Evolutionary conservation across 306 rosid genomes (phyloP), one percentile per base, ranked within the genome.

Genomic region (Prunus mongolica): DNA sequence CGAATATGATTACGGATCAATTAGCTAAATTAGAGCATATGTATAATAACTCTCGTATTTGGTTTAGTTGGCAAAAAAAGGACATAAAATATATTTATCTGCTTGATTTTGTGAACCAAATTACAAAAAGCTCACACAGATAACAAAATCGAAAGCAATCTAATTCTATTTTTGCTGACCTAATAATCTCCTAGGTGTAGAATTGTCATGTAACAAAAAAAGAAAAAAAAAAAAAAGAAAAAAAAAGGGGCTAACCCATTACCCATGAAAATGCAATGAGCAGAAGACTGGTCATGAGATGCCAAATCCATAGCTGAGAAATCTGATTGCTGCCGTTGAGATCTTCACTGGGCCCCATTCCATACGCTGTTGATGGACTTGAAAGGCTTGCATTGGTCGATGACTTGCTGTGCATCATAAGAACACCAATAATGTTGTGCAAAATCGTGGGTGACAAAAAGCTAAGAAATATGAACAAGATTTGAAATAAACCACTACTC

Each of bases 321-420:
- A 56, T 50, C 50, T n/a, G 78, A 55, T 30, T 60, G 87, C 87
- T 78, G 27, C 91, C 84, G 45, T 83, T 92, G 12, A 87, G 45
- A 74, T 86, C 82, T 69, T 84, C 85, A 46, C 88, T 85, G 4
- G 97, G 84, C 38, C 85, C 89, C 49, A 84, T 28, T 68, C 96
- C 97, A 65, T 57, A 71, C 14, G 88, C 69, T 6, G 89, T 19
- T 1, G 91, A 32, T 18, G 89, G 77, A 74, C 87, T 90, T 25
- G 87, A 24, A 38, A 83, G 72, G 71, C 86, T 88, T 20, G 89
- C 91, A 60, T 84, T 95, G 67, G 83, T 86, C 74, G 54, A 84
- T 0, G 82, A 64, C 87, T 76, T 30, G 80, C 97, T 94, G 96
- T 79, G 44, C 83, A 79, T 74, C 86, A 52, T 25, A 68, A 52